Evolutionary conservation across 257 asterid genomes (phyloP).

Genomic region (Echium plantagineum): DNA sequence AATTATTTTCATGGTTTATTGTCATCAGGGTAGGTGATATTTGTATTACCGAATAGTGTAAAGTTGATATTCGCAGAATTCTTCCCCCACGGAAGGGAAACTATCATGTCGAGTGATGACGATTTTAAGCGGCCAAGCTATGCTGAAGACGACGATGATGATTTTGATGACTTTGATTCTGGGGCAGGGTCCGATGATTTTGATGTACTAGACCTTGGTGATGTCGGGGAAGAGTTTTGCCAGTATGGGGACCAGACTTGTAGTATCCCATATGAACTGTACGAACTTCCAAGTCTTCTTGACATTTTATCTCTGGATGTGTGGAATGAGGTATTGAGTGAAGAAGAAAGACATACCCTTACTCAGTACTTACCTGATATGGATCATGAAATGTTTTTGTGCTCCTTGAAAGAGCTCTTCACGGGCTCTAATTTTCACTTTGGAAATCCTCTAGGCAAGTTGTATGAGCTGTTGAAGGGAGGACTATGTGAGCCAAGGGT

Average conservation of each 20-base stretch:
- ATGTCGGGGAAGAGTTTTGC: slow-evolving; percentile 87
- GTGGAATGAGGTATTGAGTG: slow-evolving; percentile 84
- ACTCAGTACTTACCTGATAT: slow-evolving; percentile 82
- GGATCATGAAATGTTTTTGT: slow-evolving; percentile 79
- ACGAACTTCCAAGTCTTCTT: slow-evolving; percentile 72
- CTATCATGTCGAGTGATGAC: slow-evolving; percentile 64
- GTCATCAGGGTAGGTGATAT: slow-evolving; percentile 8
- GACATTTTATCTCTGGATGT: slow-evolving; percentile 82
- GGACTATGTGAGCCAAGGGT: slow-evolving; percentile 96
- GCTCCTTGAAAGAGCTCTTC: slow-evolving; percentile 69
- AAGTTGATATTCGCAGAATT: slow-evolving; percentile 57
- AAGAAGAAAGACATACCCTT: slow-evolving; percentile 77
- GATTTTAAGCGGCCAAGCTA: slow-evolving; percentile 48
- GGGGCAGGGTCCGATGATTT: slow-evolving; percentile 98
- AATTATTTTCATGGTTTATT: neutral
- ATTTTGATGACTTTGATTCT: slow-evolving; percentile 90
- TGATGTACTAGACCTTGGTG: slow-evolving; percentile 85
- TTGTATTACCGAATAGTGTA: slow-evolving; percentile 65
- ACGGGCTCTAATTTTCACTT: slow-evolving; percentile 72
- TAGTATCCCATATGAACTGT: slow-evolving; percentile 79
- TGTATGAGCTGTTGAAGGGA: slow-evolving; percentile 86
- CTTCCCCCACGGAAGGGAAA: slow-evolving; percentile 56
- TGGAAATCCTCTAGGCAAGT: slow-evolving; percentile 60
- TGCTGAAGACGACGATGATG: slow-evolving; percentile 63
- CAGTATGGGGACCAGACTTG: slow-evolving; percentile 85